Base-by-base conservation (phyloP, 768 basidiomycete species). In the Naganishia friedmannii region DNA sequence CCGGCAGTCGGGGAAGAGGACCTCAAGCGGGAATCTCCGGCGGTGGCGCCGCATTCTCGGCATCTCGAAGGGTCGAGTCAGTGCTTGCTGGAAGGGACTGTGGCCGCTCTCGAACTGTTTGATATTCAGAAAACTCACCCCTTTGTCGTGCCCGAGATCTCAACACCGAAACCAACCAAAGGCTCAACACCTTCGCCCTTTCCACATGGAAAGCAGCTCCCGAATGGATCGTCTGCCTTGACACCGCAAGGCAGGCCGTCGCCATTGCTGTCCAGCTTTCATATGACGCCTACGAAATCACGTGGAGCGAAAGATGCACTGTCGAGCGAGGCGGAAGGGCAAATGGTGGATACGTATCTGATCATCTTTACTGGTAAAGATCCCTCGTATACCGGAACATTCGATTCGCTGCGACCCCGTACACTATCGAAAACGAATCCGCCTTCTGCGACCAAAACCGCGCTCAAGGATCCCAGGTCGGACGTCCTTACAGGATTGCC, bases 401-500 rank as follows among this genome's bases (percentile, higher is more conserved):
- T 63, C 32, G 57, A 32, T 1, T 21, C 60, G 29, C 8, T 17
- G 21, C 39, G 23, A 3, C 23, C 60, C 6, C 6, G 48, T 13
- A 46, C 10, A 7, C 42, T 23, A 15, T 19, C 7, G n/a, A 29
- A 5, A 29, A 8, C 26, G n/a, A 42, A 45, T 17, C 42, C 42
- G 42, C 7, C 60, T n/a, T 26, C 23, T 4, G 17, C 57, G 23
- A 63, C 2, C 9, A 63, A 42, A 46, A 29, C 31, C 42, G 13
- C 42, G 23, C 57, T 58, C 34, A 63, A 63, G 28, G 60, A 63
- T 42, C 60, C 60, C 17, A 63, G 23, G 39, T 63, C 60, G 7
- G 60, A 68, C 23, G 67, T 53, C 15, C 31, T 56, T 19, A 55
- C 53, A 7, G 67, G 67, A 28, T 56, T 68, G 19, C 67, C 67